Evolutionary conservation across 2,329 filamentous ascomycete species (phyloP).

Genomic region (Botrytis paeoniae): DNA sequence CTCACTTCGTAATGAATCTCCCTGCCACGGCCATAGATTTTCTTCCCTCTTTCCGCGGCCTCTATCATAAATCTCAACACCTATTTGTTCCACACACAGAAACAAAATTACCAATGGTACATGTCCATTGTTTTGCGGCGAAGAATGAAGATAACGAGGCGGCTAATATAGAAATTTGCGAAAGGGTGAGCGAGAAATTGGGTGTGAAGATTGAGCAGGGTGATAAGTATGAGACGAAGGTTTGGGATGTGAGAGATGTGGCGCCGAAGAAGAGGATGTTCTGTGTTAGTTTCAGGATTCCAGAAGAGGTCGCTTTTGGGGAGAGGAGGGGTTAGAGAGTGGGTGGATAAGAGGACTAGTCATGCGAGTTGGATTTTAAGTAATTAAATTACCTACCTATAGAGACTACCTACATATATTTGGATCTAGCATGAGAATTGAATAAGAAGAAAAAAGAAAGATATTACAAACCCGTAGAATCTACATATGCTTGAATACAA

Average conservation of each 20-base stretch:
- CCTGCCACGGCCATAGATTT: conserved; percentile 88
- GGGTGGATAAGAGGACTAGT: not conserved
- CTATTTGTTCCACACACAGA: conserved; percentile 61
- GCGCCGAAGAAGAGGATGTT: conserved; percentile 96
- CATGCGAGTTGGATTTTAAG: not conserved
- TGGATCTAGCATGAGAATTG: not conserved
- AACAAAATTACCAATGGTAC: conserved; percentile 71
- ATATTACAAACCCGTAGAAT: not conserved
- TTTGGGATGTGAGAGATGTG: conserved; percentile 78
- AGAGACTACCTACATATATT: not conserved
- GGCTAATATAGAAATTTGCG: conserved; percentile 61
- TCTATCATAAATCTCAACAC: conserved; percentile 69
- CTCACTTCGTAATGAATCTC: conserved; percentile 98
- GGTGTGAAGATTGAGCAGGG: conserved; percentile 44
- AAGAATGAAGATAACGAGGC: conserved; percentile 74
- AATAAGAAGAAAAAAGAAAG: not conserved
- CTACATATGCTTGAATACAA: not conserved
- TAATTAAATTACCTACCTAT: not conserved
- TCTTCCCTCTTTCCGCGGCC: conserved; percentile 68
- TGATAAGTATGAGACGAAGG: conserved; percentile 44
- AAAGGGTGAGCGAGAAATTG: conserved; percentile 55
- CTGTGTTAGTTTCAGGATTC: conserved; percentile 87
- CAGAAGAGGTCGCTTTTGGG: conserved; percentile 74
- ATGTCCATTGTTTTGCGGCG: conserved; percentile 91
- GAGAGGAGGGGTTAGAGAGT: conserved; percentile 19